Conservation (phyloP, 805 yeast species). For the Debaryomyces tyrocola region DNA sequence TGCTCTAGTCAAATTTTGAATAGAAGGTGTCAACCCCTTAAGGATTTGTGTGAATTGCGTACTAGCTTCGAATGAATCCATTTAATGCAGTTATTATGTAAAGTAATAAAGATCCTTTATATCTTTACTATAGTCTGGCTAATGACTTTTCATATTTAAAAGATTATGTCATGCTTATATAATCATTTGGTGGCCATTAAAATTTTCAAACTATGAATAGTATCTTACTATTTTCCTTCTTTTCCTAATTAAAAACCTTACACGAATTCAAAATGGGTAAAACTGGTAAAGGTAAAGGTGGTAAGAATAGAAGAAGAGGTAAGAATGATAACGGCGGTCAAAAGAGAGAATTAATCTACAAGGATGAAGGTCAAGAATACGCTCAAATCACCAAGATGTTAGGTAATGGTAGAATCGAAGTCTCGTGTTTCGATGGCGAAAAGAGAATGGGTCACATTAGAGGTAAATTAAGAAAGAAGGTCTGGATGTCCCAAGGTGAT, state of each 20-base stretch:
- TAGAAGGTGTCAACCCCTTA: slow-evolving; percentile 63
- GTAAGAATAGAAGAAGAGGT: slow-evolving; percentile 97
- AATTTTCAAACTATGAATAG: slow-evolving; percentile 6
- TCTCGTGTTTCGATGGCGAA: slow-evolving; percentile 89
- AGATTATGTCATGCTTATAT: slow-evolving; percentile 1
- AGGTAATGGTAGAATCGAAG: slow-evolving; percentile 97
- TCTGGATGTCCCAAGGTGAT: slow-evolving; percentile 99
- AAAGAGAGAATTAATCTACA: slow-evolving; percentile 89
- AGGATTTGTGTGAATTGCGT: slow-evolving; percentile 70
- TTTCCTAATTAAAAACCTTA: not conserved
- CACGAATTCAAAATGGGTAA: slow-evolving; percentile 58
- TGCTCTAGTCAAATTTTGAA: slow-evolving; percentile 48
- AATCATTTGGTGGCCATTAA: slow-evolving; percentile 1
- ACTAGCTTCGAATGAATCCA: slow-evolving; percentile 91
- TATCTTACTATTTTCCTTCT: not conserved
- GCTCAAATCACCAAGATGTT: slow-evolving; percentile 98
- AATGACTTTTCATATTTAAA: not conserved
- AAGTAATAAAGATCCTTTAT: not conserved
- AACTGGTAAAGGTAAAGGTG: slow-evolving; percentile 78
- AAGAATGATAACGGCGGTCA: slow-evolving; percentile 89
- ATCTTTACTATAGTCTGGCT: not conserved
- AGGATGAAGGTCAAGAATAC: slow-evolving; percentile 97
- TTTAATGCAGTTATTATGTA: slow-evolving; percentile 17
- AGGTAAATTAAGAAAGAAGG: slow-evolving; percentile 99
- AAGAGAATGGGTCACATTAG: slow-evolving; percentile 97